These are phyloP conservation scores for Metschnikowia drakensbergensis DNA, from an alignment of 805 yeast genomes.

Conservation along the genomic window DNA sequence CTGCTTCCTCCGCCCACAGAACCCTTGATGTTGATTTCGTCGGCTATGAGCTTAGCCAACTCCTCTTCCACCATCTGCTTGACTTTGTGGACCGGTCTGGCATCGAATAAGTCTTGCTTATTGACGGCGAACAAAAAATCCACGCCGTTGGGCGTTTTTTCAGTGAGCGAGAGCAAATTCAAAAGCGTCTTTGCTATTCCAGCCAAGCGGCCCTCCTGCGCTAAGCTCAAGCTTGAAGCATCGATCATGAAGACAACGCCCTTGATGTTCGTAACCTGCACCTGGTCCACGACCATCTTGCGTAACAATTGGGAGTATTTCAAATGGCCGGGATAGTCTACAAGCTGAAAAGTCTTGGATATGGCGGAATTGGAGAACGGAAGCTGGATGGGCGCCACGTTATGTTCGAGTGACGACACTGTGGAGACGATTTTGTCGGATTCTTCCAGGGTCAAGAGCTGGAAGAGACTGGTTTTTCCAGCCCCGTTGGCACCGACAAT, in stretches of 20 bases:
- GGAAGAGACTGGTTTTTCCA: conserved; percentile 64
- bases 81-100: conserved; percentile 66
- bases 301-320: conserved; percentile 62
- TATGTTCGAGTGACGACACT: conserved; percentile 39
- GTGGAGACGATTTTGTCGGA: conserved; percentile 20
- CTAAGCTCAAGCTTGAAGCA: conserved; percentile 54
- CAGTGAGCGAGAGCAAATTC: conserved; percentile 59
- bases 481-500: conserved; percentile 60
- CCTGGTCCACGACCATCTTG: conserved; percentile 42
- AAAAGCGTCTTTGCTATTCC: conserved; percentile 57
- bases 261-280: conserved; percentile 40
- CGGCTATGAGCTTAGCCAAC: conserved; percentile 50
- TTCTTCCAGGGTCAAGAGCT: conserved; percentile 19
- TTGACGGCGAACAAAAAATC: conserved; percentile 78
- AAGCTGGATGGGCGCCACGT: conserved; percentile 24
- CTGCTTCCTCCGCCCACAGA: conserved; percentile 30
- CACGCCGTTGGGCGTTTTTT: conserved; percentile 60
- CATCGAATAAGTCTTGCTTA: conserved; percentile 80
- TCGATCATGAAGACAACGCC: conserved; percentile 82
- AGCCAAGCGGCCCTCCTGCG: conserved; percentile 28
- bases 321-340: conserved; percentile 88
- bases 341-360: conserved; percentile 43
- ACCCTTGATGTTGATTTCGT: conserved; percentile 33
- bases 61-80: conserved; percentile 58
- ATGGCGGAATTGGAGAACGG: conserved; percentile 36